phyloP scores from a whole-genome alignment of 2,329 filamentous ascomycete genomes.

The Calonectria fujianensis region DNA sequence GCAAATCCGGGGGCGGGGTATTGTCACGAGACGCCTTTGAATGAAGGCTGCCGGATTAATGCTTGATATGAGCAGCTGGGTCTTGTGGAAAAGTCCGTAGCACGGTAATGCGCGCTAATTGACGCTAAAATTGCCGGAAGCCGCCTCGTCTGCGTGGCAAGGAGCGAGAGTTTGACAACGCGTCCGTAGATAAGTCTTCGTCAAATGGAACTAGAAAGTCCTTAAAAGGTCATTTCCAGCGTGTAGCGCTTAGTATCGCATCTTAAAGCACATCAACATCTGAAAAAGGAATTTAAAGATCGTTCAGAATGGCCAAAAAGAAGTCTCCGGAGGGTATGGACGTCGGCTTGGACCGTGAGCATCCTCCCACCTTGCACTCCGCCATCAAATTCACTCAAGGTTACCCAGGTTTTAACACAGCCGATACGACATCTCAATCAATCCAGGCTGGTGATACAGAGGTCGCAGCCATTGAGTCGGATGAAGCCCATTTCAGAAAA shows the following conservation, averaged over 20 bases:
- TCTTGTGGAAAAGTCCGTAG: not conserved
- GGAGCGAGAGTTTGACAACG: no score
- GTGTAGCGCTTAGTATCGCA: no score
- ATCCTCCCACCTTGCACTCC: no score
- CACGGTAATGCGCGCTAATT: not conserved
- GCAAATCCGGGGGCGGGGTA: not conserved
- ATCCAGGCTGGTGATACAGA: slow-evolving; percentile 3
- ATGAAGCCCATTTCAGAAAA: slow-evolving; percentile 16
- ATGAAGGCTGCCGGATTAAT: not conserved
- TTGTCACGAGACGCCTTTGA: not conserved
- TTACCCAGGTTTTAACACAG: not conserved
- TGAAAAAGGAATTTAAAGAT: not conserved
- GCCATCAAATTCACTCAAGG: not conserved
- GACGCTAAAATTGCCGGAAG: not conserved
- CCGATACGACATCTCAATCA: not conserved
- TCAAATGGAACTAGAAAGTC: no score
- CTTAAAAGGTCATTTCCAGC: no score
- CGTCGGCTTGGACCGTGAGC: not conserved
- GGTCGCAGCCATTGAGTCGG: slow-evolving; percentile 3
- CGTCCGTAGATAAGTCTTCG: no score
- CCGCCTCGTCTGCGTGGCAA: no score
- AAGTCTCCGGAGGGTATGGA: not conserved
- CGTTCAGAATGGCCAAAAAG: not conserved
- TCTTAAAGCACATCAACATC: no score
- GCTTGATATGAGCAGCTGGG: not conserved